These are phyloP conservation scores for Puccinia coronata DNA, from an alignment of 1,284 basidiomycete genomes.

Conservation along the genomic window DNA sequence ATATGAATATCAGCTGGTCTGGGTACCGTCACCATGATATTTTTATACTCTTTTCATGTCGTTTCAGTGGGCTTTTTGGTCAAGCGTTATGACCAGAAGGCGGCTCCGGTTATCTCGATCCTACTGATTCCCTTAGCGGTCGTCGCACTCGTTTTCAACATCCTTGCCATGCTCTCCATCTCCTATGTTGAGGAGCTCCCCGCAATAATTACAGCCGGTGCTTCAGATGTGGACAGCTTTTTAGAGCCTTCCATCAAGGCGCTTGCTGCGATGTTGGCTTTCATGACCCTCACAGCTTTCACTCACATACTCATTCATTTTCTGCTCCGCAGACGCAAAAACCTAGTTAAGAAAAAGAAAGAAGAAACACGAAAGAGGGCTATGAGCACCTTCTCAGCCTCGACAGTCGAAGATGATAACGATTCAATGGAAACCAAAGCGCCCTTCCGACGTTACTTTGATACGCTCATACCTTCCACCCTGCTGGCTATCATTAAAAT, in stretches of 20 bases:
- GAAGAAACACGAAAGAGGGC: neutral
- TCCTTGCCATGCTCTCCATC: conserved; percentile 23
- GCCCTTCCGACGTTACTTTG: conserved; percentile 12
- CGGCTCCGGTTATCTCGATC: neutral
- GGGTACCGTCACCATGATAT: conserved; percentile 39
- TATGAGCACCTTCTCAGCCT: conserved; percentile 29
- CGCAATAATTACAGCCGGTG: conserved; percentile 17
- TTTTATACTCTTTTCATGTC: conserved; percentile 39
- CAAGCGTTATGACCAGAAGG: conserved; percentile 7
- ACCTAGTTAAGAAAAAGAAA: neutral
- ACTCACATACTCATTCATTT: conserved; percentile 14
- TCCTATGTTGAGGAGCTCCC: conserved; percentile 20
- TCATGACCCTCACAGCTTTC: conserved; percentile 4
- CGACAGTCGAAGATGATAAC: neutral
- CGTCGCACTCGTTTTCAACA: conserved; percentile 34
- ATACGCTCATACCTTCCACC: conserved; percentile 24
- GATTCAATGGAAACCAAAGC: neutral
- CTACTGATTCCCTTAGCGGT: conserved; percentile 15
- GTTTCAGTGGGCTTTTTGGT: conserved; percentile 10
- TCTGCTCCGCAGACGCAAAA: neutral
- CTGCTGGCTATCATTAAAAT: conserved; percentile 32
- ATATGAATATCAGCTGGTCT: conserved; percentile 28
- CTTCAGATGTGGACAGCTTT: conserved; percentile 14
- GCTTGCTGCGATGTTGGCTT: conserved; percentile 23
- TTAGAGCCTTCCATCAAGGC: conserved; percentile 20